Evolutionary conservation across 2,329 filamentous ascomycete genomes (phyloP).

Genomic region (Claviceps digitariae): DNA sequence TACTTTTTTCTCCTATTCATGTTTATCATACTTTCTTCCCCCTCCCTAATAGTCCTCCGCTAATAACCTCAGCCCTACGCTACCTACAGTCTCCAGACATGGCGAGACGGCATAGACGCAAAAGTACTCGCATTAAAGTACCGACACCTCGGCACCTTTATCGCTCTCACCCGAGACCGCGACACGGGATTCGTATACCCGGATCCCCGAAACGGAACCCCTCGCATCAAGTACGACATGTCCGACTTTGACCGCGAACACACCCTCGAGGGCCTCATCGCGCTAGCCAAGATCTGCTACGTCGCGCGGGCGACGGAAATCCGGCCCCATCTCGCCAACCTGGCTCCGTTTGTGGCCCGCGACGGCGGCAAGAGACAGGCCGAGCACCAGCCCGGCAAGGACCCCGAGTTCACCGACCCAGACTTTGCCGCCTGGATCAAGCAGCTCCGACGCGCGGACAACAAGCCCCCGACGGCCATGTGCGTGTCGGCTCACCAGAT

Average conservation of each 20-base stretch:
- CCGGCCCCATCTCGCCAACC: slow-evolving; percentile 45
- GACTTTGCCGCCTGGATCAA: slow-evolving; percentile 49
- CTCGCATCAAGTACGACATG: slow-evolving; percentile 55
- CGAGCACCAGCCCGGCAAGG: slow-evolving; percentile 11
- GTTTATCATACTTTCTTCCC: background rate
- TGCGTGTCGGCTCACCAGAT: slow-evolving; percentile 70
- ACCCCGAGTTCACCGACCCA: slow-evolving; percentile 40
- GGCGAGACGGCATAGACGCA: slow-evolving; percentile 53
- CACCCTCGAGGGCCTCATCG: slow-evolving; percentile 57
- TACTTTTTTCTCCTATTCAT: background rate
- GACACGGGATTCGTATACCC: slow-evolving; percentile 62
- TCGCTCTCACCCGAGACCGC: slow-evolving; percentile 62
- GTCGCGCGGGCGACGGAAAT: slow-evolving; percentile 73
- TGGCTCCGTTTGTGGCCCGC: slow-evolving; percentile 45
- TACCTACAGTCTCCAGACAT: slow-evolving; percentile 49
- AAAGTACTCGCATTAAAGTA: slow-evolving; percentile 59
- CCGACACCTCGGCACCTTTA: slow-evolving; percentile 56
- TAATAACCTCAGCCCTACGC: slow-evolving; percentile 40
- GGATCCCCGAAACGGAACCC: slow-evolving; percentile 52
- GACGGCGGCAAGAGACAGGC: slow-evolving; percentile 11
- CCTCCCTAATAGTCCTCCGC: background rate
- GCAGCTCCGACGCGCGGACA: slow-evolving; percentile 32
- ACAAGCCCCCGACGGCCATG: slow-evolving; percentile 34
- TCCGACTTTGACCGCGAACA: slow-evolving; percentile 60
- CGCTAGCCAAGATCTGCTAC: slow-evolving; percentile 63